phyloP scores from a whole-genome alignment of 495 filamentous ascomycete species.

The Penicillium longicatenatum region DNA sequence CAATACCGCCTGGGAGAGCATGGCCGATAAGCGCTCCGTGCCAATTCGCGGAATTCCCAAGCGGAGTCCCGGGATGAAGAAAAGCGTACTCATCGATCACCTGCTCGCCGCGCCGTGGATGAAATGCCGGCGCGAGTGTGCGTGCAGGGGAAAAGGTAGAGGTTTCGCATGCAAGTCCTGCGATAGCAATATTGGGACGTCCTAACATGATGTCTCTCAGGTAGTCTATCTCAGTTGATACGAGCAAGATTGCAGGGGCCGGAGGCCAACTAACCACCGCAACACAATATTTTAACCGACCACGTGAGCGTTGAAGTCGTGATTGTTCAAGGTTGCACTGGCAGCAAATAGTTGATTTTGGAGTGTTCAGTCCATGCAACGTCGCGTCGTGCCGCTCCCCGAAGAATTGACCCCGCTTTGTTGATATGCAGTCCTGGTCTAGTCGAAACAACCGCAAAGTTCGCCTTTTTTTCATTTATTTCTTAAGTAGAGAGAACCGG shows the following conservation, averaged over 20 bases:
- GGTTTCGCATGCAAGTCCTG: conserved; percentile 58
- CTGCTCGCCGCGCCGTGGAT: conserved; percentile 49
- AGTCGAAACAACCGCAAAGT: neutral
- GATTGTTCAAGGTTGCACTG: conserved; percentile 1
- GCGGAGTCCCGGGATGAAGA: conserved; percentile 39
- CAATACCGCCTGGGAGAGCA: conserved; percentile 55
- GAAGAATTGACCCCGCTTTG: conserved; percentile 11
- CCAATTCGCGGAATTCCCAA: conserved; percentile 50
- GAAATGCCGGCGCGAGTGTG: conserved; percentile 53
- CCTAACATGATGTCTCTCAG: neutral
- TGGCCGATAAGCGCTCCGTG: conserved; percentile 55
- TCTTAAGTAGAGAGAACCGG: too few relatives aligned
- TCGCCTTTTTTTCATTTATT: neutral
- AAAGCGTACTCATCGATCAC: conserved; percentile 52
- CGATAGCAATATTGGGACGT: conserved; percentile 53
- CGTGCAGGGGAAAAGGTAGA: conserved; percentile 57
- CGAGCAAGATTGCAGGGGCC: neutral
- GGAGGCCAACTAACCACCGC: neutral
- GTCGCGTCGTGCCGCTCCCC: conserved; percentile 10
- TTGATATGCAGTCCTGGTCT: neutral
- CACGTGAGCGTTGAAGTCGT: neutral
- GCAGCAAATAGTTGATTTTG: neutral
- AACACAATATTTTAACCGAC: neutral
- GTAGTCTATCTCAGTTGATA: neutral
- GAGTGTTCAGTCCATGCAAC: conserved; percentile 11